Conservation (phyloP, 345 rosid genomes). For the Pistacia vera region DNA sequence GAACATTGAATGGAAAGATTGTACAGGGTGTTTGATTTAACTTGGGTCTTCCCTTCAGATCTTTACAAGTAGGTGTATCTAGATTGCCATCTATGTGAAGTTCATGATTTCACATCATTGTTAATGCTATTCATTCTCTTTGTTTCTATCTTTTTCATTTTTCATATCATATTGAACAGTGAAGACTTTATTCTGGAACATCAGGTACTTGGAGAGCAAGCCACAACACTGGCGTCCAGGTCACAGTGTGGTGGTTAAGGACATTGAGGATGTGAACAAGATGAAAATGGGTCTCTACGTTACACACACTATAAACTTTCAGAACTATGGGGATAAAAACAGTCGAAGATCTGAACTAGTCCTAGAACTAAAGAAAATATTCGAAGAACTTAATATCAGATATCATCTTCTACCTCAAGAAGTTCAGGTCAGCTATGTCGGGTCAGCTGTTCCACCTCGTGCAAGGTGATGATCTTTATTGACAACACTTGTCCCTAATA, state of each 20-base stretch:
- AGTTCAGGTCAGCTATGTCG: slow-evolving; percentile 42
- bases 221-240: slow-evolving; percentile 60
- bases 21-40: background rate
- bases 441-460: slow-evolving; percentile 25
- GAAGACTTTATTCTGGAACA: background rate
- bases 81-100: background rate
- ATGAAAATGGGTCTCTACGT: slow-evolving; percentile 62
- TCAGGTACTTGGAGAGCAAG: slow-evolving; percentile 73
- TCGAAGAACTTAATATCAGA: slow-evolving; percentile 58
- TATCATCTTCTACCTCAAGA: slow-evolving; percentile 70
- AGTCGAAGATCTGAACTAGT: slow-evolving; percentile 59
- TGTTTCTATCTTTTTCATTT: background rate
- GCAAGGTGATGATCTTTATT: slow-evolving; percentile 7
- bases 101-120: background rate
- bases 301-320: slow-evolving; percentile 73
- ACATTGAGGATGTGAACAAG: slow-evolving; percentile 74
- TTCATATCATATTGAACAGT: background rate
- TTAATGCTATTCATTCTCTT: background rate
- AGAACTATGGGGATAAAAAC: slow-evolving; percentile 53
- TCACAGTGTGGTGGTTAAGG: slow-evolving; percentile 56
- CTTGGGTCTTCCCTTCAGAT: background rate
- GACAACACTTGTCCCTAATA: too few species aligned
- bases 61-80: background rate
- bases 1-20: background rate
- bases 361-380: slow-evolving; percentile 54